Evolutionary conservation across 495 filamentous ascomycete genomes (phyloP), one percentile per base, ranked within the genome.

Genomic region (Hypoxylon lenormandii): DNA sequence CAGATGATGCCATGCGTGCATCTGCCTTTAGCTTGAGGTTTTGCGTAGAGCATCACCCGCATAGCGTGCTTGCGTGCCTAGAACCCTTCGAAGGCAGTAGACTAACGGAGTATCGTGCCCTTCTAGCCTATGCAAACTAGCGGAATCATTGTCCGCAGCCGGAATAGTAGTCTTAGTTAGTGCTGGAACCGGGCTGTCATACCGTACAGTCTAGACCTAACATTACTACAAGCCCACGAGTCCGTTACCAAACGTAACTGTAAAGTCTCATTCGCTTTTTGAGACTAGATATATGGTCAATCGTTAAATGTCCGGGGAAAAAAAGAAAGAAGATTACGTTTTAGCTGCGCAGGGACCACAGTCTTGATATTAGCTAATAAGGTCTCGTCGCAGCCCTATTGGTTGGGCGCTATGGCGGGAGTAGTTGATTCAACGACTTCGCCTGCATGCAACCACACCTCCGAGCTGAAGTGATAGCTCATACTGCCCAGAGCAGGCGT

Each of bases 71-170:
- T 45, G 38, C 12, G 12, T 45, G 42, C 15, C 48, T 45, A 15
- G 19, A 60, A 53, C 55, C 63, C 42, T 26, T 21, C 54, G 10
- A 63, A 15, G 23, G 43, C 28, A 40, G 30, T 26, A 54, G 15
- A 38, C 53, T 51, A 64, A 49, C 30, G 47, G 33, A n/a, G 21
- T 23, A 28, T 47, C 5, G 16, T n/a, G 37, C 40, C 36, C 55
- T 43, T 15, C 38, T 52, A 48, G 6, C n/a, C 54, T 60, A 66
- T 61, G 47, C 62, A 36, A 30, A n/a, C 59, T 69, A 71, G 58
- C 68, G 62, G 62, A 40, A 42, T 54, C 58, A 48, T 26, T 58
- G 37, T 59, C 68, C 68, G 68, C 68, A 71, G 63, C 52, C 58
- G 57, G 40, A 18, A 47, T 60, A 50, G 51, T 57, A 52, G 45